Percentiles rank a stretch among this genome's conserved stretches.
Conservation (phyloP, 2,329 filamentous ascomycete species). For the Cladophialophora immunda region DNA sequence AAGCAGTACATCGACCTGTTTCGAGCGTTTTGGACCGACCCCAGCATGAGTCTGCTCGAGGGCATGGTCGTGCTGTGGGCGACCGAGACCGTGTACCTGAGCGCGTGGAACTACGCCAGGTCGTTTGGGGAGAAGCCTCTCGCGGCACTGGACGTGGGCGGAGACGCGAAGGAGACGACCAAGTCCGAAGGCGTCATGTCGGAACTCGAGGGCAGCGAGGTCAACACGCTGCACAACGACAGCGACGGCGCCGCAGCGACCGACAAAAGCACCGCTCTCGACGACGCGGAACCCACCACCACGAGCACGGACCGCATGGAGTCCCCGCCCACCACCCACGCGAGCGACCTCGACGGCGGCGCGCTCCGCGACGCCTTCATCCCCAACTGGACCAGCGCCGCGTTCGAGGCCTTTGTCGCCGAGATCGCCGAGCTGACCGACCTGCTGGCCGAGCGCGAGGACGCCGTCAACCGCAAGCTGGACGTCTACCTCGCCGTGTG, state of each 20-base stretch:
- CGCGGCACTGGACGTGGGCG: neutral
- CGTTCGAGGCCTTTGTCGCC: constrained; percentile 69
- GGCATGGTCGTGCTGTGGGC: constrained; percentile 78
- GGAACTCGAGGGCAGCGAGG: constrained; percentile 16
- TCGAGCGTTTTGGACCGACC: constrained; percentile 61
- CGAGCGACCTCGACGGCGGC: constrained; percentile 69
- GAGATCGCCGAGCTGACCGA: constrained; percentile 65
- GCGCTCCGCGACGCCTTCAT: constrained; percentile 72
- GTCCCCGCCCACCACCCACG: constrained; percentile 18
- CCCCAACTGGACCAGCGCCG: constrained; percentile 71
- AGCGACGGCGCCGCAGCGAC: neutral
- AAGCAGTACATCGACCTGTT: constrained; percentile 67
- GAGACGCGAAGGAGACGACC: neutral
- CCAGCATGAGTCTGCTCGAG: constrained; percentile 66
- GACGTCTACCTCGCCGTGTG: constrained; percentile 58
- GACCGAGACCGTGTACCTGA: constrained; percentile 73
- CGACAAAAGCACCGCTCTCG: neutral
- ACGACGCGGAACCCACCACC: neutral
- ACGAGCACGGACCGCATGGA: neutral
- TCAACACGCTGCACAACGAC: constrained; percentile 8
- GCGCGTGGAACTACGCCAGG: constrained; percentile 62
- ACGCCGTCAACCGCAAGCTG: constrained; percentile 49
- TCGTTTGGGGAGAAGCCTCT: constrained; percentile 11
- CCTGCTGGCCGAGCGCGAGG: constrained; percentile 57
- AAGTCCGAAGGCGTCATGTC: constrained; percentile 11